Evolutionary conservation across 108 stramenopile genomes (phyloP), one percentile per base, ranked within the genome.

Genomic region (Discostella stelligeroides): DNA sequence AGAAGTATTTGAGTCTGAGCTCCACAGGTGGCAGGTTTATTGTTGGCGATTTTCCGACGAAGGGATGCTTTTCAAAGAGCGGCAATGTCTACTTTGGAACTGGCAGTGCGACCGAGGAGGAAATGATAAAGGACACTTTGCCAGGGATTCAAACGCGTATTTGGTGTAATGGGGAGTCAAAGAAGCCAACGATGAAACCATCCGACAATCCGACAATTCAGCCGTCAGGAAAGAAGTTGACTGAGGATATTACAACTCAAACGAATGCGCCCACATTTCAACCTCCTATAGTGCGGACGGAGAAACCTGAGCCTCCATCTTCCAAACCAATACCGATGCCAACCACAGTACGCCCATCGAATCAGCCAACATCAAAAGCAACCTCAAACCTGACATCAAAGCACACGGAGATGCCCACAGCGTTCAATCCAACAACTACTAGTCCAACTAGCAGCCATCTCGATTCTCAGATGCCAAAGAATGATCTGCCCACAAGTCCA

Each of bases 61-160:
- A 62, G 61, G 61, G 61, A 13, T 62, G 61, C 40, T 62, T 30
- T 38, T 28, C n/a, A 17, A 62, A 62, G 40, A 42, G 20, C 21
- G 39, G n/a, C 9, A 45, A 47, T 27, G 61, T 47, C 12, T 62
- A 28, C 18, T 62, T 62, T 29, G 61, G 61, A 47, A 29, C 46
- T 17, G 61, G 61, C 27, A 38, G 61, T 14, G n/a, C 9, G 9
- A 62, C 40, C 40, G 42, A 41, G 18, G 61, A 62, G 15, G 61
- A 62, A 2, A 42, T 62, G 61, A 41, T 41, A 15, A 43, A 27
- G 27, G 2, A 23, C 25, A 20, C 20, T 29, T 45, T 62, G 42
- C 39, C 61, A 4, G 61, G 61, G 34, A 25, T 62, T 29, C 61
- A 43, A 47, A 14, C 15, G 42, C 61, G 61, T 27, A 29, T 62